phyloP scores from a whole-genome alignment of 768 basidiomycete species.

The Suillus sp. region DNA sequence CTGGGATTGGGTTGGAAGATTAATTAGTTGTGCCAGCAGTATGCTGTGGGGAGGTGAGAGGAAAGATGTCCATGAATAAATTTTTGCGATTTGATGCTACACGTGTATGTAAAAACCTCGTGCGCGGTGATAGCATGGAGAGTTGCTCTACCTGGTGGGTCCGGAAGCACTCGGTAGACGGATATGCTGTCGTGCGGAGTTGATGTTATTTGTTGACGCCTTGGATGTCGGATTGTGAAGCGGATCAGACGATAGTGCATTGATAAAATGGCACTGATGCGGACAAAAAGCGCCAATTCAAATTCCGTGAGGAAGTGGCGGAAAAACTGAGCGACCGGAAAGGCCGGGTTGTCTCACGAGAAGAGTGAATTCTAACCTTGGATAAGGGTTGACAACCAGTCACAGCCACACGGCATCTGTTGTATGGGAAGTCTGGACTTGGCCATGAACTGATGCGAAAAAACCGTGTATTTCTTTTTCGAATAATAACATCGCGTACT shows the following conservation, averaged over 20 bases:
- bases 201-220: no score
- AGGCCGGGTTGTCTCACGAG: slow-evolving; percentile 6
- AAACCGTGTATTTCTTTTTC: slow-evolving; percentile 8
- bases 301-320: slow-evolving; percentile 15
- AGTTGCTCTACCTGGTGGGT: neutral
- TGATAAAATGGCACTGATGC: slow-evolving; percentile 3
- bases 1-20: neutral
- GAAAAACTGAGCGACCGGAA: slow-evolving; percentile 11
- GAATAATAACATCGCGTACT: no score
- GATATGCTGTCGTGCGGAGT: no score
- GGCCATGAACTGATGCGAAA: slow-evolving; percentile 8
- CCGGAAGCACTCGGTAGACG: no score
- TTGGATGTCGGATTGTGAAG: slow-evolving; percentile 7
- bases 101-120: slow-evolving; percentile 14
- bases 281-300: slow-evolving; percentile 13
- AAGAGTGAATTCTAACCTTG: neutral
- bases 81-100: slow-evolving; percentile 4
- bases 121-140: slow-evolving; percentile 6
- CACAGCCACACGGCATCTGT: slow-evolving; percentile 6
- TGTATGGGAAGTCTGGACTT: slow-evolving; percentile 12
- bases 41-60: neutral
- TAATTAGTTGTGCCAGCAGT: slow-evolving; percentile 2
- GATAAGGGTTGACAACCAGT: slow-evolving; percentile 4
- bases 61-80: neutral
- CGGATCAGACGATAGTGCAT: slow-evolving; percentile 3